phyloP scores from a whole-genome alignment of 805 yeast genomes.

The Starmerella vaccinii region DNA sequence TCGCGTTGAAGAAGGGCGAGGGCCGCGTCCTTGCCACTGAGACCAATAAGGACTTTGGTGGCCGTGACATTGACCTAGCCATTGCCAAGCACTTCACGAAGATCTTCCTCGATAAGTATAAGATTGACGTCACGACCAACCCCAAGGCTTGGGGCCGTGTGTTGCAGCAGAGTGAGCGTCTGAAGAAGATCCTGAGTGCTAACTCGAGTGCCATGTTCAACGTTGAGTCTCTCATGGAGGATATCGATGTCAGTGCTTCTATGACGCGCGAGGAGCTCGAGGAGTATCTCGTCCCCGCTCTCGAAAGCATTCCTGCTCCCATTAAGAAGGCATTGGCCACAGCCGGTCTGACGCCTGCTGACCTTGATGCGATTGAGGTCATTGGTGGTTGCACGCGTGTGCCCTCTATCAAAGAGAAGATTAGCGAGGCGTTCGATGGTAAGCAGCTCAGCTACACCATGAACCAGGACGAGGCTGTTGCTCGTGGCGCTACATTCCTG shows the following conservation, averaged over 20 bases:
- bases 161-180: conserved; percentile 77
- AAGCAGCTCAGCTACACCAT: conserved; percentile 84
- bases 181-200: conserved; percentile 94
- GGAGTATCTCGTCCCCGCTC: conserved; percentile 72
- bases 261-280: conserved; percentile 87
- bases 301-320: conserved; percentile 66
- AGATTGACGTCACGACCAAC: conserved; percentile 82
- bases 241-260: conserved; percentile 85
- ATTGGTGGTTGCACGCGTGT: conserved; percentile 99
- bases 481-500: conserved; percentile 97
- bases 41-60: conserved; percentile 94
- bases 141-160: conserved; percentile 94
- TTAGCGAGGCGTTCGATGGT: conserved; percentile 70
- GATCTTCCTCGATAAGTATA: conserved; percentile 82
- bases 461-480: conserved; percentile 98
- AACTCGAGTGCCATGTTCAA: conserved; percentile 88
- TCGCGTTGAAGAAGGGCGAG: conserved; percentile 92
- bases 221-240: conserved; percentile 95
- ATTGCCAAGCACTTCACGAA: conserved; percentile 91
- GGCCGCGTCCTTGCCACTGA: conserved; percentile 86
- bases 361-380: conserved; percentile 83
- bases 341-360: conserved; percentile 62
- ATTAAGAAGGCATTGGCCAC: conserved; percentile 69
- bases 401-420: conserved; percentile 77
- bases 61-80: conserved; percentile 90